Conservation (phyloP, 2,329 filamentous ascomycete species). For the Aspergillus brunneoviolaceus region DNA sequence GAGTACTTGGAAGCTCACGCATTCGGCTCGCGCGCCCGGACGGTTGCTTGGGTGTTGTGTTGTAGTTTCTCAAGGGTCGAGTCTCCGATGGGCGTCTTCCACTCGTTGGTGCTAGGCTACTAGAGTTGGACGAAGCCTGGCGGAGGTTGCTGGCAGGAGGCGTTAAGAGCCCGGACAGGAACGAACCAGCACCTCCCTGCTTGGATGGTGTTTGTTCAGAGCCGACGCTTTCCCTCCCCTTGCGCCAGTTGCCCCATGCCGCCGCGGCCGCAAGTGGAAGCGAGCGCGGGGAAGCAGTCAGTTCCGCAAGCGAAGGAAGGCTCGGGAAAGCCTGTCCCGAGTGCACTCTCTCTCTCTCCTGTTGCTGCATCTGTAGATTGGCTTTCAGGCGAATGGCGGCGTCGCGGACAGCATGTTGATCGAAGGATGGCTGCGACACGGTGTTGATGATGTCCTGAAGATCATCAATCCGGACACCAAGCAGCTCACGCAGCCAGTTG, state of each 20-base stretch:
- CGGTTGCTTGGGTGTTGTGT: slow-evolving; percentile 28
- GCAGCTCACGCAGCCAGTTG: slow-evolving; percentile 87
- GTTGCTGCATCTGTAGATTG: slow-evolving; percentile 96
- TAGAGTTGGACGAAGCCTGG: slow-evolving; percentile 54
- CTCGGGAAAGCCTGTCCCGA: slow-evolving; percentile 68
- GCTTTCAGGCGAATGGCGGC: slow-evolving; percentile 90
- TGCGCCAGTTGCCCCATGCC: slow-evolving; percentile 96
- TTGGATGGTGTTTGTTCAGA: slow-evolving; percentile 61
- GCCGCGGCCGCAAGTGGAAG: slow-evolving; percentile 83
- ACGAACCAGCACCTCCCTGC: slow-evolving; percentile 56
- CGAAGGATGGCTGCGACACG: slow-evolving; percentile 71
- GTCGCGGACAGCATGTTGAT: slow-evolving; percentile 78
- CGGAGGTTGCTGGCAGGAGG: slow-evolving; percentile 77
- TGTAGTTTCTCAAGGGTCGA: slow-evolving; percentile 35
- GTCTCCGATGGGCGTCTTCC: slow-evolving; percentile 35
- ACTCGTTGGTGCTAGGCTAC: slow-evolving; percentile 28
- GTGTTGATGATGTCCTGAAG: slow-evolving; percentile 86
- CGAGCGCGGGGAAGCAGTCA: slow-evolving; percentile 74
- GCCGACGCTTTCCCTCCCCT: slow-evolving; percentile 55
- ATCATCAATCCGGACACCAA: slow-evolving; percentile 86
- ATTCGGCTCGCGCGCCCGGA: slow-evolving; percentile 33
- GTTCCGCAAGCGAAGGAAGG: slow-evolving; percentile 71
- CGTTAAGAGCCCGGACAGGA: slow-evolving; percentile 79
- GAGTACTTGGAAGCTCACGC: slow-evolving; percentile 47
- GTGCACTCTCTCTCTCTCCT: slow-evolving; percentile 84